A percentile compares a stretch with the other conserved stretches of the same genome.
These are phyloP conservation scores for Solanum bukasovii DNA, from an alignment of 257 asterid species.

Conservation along the genomic window DNA sequence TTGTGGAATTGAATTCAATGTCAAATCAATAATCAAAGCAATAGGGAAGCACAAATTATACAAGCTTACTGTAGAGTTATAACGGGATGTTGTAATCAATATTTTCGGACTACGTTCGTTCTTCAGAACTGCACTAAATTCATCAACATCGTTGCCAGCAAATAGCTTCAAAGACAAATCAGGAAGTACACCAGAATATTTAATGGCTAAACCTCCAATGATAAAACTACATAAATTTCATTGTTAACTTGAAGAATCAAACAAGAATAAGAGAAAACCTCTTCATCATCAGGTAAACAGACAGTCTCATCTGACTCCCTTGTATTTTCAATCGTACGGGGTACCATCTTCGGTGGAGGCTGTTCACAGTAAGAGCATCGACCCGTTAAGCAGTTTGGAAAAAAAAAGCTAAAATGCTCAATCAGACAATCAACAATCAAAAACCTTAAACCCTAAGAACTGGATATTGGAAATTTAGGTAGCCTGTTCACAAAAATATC, in stretches of 20 bases:
- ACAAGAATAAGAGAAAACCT: slow-evolving; percentile 11
- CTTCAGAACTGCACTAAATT: slow-evolving; percentile 54
- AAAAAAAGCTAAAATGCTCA: not conserved
- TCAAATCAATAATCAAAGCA: not conserved
- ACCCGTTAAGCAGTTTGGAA: not conserved
- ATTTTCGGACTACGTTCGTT: slow-evolving; percentile 57
- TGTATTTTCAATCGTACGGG: slow-evolving; percentile 89
- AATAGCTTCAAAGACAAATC: slow-evolving; percentile 30
- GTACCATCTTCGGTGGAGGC: slow-evolving; percentile 57
- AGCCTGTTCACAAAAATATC: not conserved
- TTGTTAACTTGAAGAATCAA: not conserved
- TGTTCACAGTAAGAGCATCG: not conserved
- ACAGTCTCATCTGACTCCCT: slow-evolving; percentile 83
- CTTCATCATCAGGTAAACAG: slow-evolving; percentile 88
- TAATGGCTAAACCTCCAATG: not conserved
- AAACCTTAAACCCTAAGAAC: not conserved
- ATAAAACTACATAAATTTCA: not conserved
- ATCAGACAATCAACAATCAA: not conserved
- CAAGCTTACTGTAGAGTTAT: slow-evolving; percentile 65
- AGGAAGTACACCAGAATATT: not conserved
- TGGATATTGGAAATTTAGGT: not conserved
- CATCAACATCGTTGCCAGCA: slow-evolving; percentile 86
- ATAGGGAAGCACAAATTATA: not conserved
- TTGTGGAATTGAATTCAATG: not conserved
- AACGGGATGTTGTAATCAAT: slow-evolving; percentile 84